Evolutionary conservation across 2,329 filamentous ascomycete species (phyloP), one percentile per base, ranked within the genome.

Genomic region (Graphium sp.): DNA sequence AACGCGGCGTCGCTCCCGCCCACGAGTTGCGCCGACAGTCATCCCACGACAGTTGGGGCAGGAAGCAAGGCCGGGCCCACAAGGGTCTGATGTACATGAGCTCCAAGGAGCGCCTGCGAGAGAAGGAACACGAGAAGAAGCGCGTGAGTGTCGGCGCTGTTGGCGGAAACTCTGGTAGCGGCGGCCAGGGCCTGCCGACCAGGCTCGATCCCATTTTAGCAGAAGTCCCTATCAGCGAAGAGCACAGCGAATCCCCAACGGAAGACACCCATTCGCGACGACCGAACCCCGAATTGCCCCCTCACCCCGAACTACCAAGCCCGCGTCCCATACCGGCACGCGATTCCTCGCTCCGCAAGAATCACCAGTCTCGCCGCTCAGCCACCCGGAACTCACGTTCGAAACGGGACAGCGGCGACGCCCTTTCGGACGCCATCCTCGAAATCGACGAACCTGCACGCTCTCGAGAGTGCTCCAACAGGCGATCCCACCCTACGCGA

Each of bases 61-160:
- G 56, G 44, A 74, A 68, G 43, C 52, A 60, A 22, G 47, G 48
- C 3, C 58, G 69, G 17, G 54, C 53, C 32, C 49, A 64, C 35
- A 68, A 64, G 43, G 66, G 72, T 4, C 50, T 80, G 41, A 72
- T 74, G 64, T 79, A 80, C 42, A 80, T 77, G 73, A 73, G 64
- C 51, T 81, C 76, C 25, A 74, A 67, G 43, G 76, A 82, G 46
- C 60, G 62, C 18, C 51, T 81, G 25, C 61, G 66, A 25, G 68
- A 72, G 29, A 71, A 62, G 37, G 73, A 78, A 36, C 52, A 52
- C 4, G 72, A 78, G 36, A 64, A 65, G 39, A 75, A 67, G 41
- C 60, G 71, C 22, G 41, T 52, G n/a, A 61, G 52, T 38, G 39
- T 53, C 34, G 53, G 54, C 26, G 41, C 52, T 21, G 44, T 49